phyloP scores from a whole-genome alignment of 1,284 basidiomycete species.

The Fistulinella staudtii region DNA sequence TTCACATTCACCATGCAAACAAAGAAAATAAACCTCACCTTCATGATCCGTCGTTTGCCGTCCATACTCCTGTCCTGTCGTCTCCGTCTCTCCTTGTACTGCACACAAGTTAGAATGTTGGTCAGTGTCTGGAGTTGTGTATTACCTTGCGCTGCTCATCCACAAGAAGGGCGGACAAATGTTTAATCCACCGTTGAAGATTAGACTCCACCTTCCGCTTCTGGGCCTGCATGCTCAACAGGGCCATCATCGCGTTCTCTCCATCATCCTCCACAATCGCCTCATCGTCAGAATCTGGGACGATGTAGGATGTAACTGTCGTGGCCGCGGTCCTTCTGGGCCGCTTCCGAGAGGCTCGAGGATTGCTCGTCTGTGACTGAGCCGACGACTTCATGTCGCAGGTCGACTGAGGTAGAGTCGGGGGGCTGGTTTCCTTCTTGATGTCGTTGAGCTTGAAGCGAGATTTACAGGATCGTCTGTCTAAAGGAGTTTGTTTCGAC shows the following conservation, averaged over 20 bases:
- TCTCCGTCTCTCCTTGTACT: conserved; percentile 64
- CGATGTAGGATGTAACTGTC: conserved; percentile 53
- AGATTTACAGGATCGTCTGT: conserved; percentile 22
- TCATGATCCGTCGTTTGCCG: conserved; percentile 47
- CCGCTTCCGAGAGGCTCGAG: conserved; percentile 43
- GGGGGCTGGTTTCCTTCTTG: conserved; percentile 43
- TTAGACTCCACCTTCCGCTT: conserved; percentile 47
- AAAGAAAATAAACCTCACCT: conserved; percentile 40
- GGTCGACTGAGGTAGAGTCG: conserved; percentile 17
- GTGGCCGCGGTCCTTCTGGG: conserved; percentile 54
- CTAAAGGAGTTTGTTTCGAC: conserved; percentile 24
- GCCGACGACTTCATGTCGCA: conserved; percentile 13
- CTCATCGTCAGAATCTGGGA: conserved; percentile 72
- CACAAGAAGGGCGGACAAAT: conserved; percentile 53
- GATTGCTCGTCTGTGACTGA: conserved; percentile 3
- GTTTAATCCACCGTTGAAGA: conserved; percentile 64
- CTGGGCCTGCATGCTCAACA: conserved; percentile 32
- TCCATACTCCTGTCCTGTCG: conserved; percentile 46
- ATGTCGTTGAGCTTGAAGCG: conserved; percentile 33
- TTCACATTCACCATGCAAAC: conserved; percentile 1
- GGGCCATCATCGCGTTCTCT: conserved; percentile 32
- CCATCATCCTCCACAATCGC: conserved; percentile 44
- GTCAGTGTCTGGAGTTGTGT: neutral
- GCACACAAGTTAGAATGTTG: conserved; percentile 8
- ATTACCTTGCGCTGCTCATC: conserved; percentile 64